Percentiles rank a stretch among this genome's conserved stretches.
Evolutionary conservation across 768 basidiomycete species (phyloP).

Genomic region (Tulasnella sp.): DNA sequence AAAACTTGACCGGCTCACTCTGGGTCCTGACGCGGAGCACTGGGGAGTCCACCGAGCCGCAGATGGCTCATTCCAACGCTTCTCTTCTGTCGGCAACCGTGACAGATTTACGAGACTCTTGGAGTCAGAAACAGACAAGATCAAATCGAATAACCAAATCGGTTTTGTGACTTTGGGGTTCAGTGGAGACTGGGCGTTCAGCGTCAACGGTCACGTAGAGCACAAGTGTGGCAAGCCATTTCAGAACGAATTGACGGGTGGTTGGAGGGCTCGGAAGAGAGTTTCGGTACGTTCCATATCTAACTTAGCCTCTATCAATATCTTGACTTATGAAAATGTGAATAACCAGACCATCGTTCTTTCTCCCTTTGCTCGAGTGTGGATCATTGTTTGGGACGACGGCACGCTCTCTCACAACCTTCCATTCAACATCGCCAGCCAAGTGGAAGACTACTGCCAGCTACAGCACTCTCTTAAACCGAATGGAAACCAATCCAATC

Average conservation of each 20-base stretch:
- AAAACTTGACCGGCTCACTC: not conserved
- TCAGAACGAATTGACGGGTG: not conserved
- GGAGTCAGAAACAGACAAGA: not conserved
- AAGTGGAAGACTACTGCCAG: not conserved
- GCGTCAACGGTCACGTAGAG: not conserved
- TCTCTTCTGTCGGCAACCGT: not conserved
- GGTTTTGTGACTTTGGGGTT: not conserved
- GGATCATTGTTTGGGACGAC: not conserved
- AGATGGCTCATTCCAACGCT: not conserved
- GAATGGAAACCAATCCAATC: not conserved
- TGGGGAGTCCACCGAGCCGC: not conserved
- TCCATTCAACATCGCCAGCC: not conserved
- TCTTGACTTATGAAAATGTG: not conserved
- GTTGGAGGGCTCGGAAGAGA: not conserved
- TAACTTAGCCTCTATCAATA: rapidly evolving
- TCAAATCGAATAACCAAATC: not conserved
- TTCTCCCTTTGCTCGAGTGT: not conserved
- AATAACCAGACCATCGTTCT: not conserved
- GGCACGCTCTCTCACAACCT: not conserved
- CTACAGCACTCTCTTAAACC: not conserved
- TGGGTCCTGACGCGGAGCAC: not conserved
- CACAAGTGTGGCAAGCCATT: not conserved
- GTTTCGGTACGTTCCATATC: not conserved
- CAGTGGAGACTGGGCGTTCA: not conserved
- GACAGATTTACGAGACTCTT: not conserved